Evolutionary conservation across 2,329 filamentous ascomycete genomes (phyloP).

Genomic region (Hyphodiscus sp.): DNA sequence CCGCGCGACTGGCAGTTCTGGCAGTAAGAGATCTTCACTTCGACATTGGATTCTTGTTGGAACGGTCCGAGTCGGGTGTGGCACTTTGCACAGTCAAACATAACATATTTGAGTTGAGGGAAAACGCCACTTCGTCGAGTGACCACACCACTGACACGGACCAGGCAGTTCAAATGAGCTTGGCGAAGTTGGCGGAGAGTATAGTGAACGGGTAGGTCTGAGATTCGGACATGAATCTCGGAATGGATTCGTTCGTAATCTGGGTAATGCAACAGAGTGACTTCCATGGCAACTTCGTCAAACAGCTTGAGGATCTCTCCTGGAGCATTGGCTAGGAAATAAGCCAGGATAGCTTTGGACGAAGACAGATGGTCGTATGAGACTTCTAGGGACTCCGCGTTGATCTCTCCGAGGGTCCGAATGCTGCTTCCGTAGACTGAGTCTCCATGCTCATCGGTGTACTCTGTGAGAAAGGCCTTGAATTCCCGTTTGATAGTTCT

Average conservation of each 20-base stretch:
- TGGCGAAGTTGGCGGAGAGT: slow-evolving; percentile 93
- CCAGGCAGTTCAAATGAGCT: slow-evolving; percentile 90
- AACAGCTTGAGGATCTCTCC: slow-evolving; percentile 95
- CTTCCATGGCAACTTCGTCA: slow-evolving; percentile 94
- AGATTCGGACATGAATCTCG: slow-evolving; percentile 95
- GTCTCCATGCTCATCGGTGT: slow-evolving; percentile 78
- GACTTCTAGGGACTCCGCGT: slow-evolving; percentile 92
- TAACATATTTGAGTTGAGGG: slow-evolving; percentile 96
- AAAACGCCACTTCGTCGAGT: slow-evolving; percentile 93
- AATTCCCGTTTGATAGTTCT: slow-evolving; percentile 93
- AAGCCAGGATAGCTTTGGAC: slow-evolving; percentile 88
- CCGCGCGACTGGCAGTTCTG: slow-evolving; percentile 94
- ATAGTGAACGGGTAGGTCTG: slow-evolving; percentile 88
- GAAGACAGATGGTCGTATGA: slow-evolving; percentile 89
- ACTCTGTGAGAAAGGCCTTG: slow-evolving; percentile 94
- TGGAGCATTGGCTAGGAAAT: slow-evolving; percentile 92
- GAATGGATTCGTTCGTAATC: slow-evolving; percentile 97
- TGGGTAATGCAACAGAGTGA: slow-evolving; percentile 90
- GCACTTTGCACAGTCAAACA: slow-evolving; percentile 95
- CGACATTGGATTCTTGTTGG: slow-evolving; percentile 92
- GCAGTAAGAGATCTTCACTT: slow-evolving; percentile 94
- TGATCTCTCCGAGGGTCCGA: slow-evolving; percentile 91
- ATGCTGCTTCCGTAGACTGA: slow-evolving; percentile 96
- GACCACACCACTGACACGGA: slow-evolving; percentile 91
- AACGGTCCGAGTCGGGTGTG: slow-evolving; percentile 88